A percentile compares a stretch with the other conserved stretches of the same genome.
phyloP scores from a whole-genome alignment of 495 filamentous ascomycete genomes.

The Hypoxylon subgilvum region DNA sequence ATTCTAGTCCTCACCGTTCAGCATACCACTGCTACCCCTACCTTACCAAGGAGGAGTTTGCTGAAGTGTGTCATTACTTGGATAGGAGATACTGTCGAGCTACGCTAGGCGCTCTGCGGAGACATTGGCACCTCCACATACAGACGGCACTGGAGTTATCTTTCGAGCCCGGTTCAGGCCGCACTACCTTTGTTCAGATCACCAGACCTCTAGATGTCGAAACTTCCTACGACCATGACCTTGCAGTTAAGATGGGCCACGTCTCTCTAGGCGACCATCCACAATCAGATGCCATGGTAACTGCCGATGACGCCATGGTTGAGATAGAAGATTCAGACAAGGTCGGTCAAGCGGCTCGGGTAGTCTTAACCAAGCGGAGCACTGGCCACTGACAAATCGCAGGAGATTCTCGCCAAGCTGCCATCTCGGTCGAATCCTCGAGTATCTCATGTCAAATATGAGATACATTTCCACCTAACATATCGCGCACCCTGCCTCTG shows the following conservation, averaged over 20 bases:
- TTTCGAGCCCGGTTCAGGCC: slow-evolving; percentile 40
- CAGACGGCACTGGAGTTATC: slow-evolving; percentile 44
- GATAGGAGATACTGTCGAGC: slow-evolving; percentile 60
- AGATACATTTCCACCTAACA: slow-evolving; percentile 63
- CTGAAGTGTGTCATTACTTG: slow-evolving; percentile 64
- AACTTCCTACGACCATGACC: slow-evolving; percentile 48
- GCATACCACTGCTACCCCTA: slow-evolving; percentile 58
- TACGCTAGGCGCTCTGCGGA: slow-evolving; percentile 54
- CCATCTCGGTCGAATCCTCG: slow-evolving; percentile 47
- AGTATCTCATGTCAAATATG: slow-evolving; percentile 65
- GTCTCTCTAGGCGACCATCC: slow-evolving; percentile 40
- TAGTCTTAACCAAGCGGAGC: slow-evolving; percentile 35
- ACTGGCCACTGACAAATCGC: slow-evolving; percentile 48
- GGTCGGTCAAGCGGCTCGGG: slow-evolving; percentile 35
- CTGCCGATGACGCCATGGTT: slow-evolving; percentile 43
- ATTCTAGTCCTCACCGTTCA: slow-evolving; percentile 19
- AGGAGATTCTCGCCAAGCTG: slow-evolving; percentile 34
- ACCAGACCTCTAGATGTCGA: slow-evolving; percentile 49
- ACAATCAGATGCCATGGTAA: slow-evolving; percentile 1
- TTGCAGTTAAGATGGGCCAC: slow-evolving; percentile 48
- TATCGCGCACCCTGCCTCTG: slow-evolving; percentile 66
- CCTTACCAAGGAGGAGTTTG: slow-evolving; percentile 64
- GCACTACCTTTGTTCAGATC: slow-evolving; percentile 56
- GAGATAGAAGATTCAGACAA: slow-evolving; percentile 57
- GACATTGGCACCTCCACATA: slow-evolving; percentile 49